Conservation (phyloP, 306 rosid genomes). For the Citrullus mucosospermus region DNA sequence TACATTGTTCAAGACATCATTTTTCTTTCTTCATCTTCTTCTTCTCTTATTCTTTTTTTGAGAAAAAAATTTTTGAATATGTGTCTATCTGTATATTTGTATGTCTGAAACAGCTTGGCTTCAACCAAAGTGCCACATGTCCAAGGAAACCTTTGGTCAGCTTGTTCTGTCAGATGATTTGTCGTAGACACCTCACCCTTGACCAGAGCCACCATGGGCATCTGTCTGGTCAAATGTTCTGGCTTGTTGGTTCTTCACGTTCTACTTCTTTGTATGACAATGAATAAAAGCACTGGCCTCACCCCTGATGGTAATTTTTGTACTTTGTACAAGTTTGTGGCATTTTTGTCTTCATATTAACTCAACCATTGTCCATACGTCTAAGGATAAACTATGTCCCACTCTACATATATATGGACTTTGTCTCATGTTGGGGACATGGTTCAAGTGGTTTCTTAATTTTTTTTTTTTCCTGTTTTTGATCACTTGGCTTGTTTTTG, state of each 20-base stretch:
- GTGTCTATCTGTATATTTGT: background rate
- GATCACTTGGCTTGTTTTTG: background rate
- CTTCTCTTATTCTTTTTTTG: background rate
- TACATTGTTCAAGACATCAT: background rate
- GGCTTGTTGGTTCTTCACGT: conserved; percentile 50
- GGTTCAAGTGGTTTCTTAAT: background rate
- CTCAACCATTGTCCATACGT: background rate
- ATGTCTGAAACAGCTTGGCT: conserved; percentile 17
- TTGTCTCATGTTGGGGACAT: background rate
- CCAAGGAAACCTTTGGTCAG: conserved; percentile 27
- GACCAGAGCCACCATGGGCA: conserved; percentile 78
- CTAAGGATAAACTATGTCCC: background rate
- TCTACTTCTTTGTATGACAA: conserved; percentile 27
- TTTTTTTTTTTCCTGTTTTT: background rate
- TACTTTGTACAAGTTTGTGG: conserved; percentile 7
- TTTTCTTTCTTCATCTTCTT: conserved; percentile 4
- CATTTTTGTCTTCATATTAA: background rate
- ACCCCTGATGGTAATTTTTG: conserved; percentile 61
- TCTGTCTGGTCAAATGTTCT: conserved; percentile 61
- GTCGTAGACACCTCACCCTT: conserved; percentile 30
- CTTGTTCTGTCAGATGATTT: conserved; percentile 56
- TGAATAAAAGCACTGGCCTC: conserved; percentile 34
- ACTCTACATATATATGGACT: background rate
- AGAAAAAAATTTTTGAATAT: background rate
- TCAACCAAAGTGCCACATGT: conserved; percentile 35